Base-by-base conservation (phyloP, 257 asterid genomes). In the Solanum stenotomum region DNA sequence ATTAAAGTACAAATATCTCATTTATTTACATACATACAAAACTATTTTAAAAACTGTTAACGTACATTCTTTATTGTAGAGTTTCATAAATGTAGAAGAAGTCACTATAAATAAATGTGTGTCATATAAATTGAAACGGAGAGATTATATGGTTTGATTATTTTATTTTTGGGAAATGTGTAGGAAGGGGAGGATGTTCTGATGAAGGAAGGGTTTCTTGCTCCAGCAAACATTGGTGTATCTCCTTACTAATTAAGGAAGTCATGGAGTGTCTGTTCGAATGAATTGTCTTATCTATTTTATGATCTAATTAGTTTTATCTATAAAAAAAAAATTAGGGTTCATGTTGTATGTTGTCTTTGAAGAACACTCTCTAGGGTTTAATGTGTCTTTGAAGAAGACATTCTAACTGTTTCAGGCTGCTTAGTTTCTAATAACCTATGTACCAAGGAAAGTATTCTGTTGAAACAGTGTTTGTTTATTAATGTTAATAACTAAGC, bases 161-260 rank as follows among this genome's bases (percentile, higher is more conserved):
- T 79, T 71, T 78, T 79, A 8, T 20, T 70, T 27, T 78, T 20
- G 63, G 59, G n/a, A n/a, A 61, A 38, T 76, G 25, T 83, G 91
- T 88, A 97, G 99, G 98, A 97, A 87, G 99, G 97, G 29, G 99
- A 95, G 35, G 98, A 95, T 90, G 96, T 91, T 86, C 91, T 95
- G 94, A 95, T 94, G 97, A 95, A 94, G 92, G 99, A 95, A 88
- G 98, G 98, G 84, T 95, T 93, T 90, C 98, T 95, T 86, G 93
- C 92, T 86, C 94, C 96, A 18, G 94, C 99, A 25, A 95, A 95
- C 89, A 91, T 96, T 90, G 98, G 98, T 42, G 92, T 95, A 70
- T 94, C 99, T 92, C 99, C 98, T 63, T 95, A 93, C 90, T 96
- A 71, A 93, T 85, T 87, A 85, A 87, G 20, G 85, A 81, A 81